Evolutionary conservation across 2,329 filamentous ascomycete genomes (phyloP).

Genomic region (Kalmusia sp.): DNA sequence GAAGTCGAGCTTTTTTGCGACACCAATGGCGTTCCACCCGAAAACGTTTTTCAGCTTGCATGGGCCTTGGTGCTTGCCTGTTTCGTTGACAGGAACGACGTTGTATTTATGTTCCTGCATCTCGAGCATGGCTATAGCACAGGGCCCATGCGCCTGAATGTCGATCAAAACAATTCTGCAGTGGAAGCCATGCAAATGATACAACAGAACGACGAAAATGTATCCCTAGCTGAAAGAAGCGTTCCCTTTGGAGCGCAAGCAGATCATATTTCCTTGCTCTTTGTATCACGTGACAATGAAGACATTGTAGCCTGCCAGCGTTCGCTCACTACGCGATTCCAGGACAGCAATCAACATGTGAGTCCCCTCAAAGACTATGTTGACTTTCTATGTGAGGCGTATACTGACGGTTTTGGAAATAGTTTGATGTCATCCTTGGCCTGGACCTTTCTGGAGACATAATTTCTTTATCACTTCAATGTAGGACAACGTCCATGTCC

Average conservation of each 20-base stretch:
- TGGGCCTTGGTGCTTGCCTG: slow-evolving; percentile 3
- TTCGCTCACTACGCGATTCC: neutral
- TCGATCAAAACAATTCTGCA: neutral
- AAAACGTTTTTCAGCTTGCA: neutral
- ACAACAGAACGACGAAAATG: neutral
- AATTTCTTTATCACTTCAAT: neutral
- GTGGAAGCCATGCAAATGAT: neutral
- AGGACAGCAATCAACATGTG: neutral
- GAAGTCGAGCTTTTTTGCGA: slow-evolving; percentile 1
- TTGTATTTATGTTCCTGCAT: neutral
- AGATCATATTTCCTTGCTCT: neutral
- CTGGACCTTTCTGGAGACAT: neutral
- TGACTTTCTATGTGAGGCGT: no score
- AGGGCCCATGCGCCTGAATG: neutral
- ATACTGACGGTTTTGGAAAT: neutral
- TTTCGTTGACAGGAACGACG: neutral
- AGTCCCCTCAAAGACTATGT: neutral
- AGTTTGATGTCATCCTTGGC: neutral
- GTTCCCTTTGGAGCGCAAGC: neutral
- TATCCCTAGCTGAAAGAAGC: neutral
- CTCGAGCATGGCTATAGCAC: neutral
- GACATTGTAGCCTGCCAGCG: neutral
- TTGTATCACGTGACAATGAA: neutral
- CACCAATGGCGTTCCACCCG: neutral
- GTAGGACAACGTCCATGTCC: neutral